Evolutionary conservation across 352 stramenopile genomes (phyloP), one percentile per base, ranked within the genome.

Genomic region (Pythium brassicae): DNA sequence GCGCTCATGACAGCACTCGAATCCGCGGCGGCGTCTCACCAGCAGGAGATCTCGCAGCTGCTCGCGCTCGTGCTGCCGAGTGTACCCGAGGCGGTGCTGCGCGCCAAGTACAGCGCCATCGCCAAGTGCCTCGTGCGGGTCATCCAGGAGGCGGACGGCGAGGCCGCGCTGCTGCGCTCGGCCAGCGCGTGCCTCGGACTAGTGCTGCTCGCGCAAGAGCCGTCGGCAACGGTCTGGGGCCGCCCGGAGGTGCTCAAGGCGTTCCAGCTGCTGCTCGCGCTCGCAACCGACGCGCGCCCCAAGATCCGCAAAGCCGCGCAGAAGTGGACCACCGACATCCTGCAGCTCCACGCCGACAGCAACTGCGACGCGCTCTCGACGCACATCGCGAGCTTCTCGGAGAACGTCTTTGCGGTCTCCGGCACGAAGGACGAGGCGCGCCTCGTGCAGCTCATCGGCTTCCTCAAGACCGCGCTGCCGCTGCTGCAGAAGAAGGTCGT

Each of bases 1-100:
- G 82, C 85, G 55, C 72, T 94, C 53, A 93, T 94, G 85, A 94
- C 85, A 19, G 85, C 80, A 50, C 71, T 94, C 53, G 85, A 94
- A 63, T 79, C 82, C 1, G 79, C 77, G 6, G 72, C 73, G 25
- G 70, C 75, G 48, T 84, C 83, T 45, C 85, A 94, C 57, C 76
- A 86, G 50, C 76, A 90, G 55, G 81, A 94, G 60, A 76, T 92
- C 53, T 64, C 81, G 49, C 78, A 89, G 62, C 62, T 94, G 54
- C 75, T 94, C 46, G 72, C 76, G 11, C 85, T 89, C 50, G 83
- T 87, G 53, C 63, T 95, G 65, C 85, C 83, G 3, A 68, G 78
- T 46, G 75, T 89, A 20, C 79, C 83, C 0, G 75, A 87, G 55
- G 68, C 83, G 14, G 85, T 95, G 55, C 64, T 95, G 59, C 85